Evolutionary conservation across 108 stramenopile species (phyloP).

Genomic region (Cyclotella sp.): DNA sequence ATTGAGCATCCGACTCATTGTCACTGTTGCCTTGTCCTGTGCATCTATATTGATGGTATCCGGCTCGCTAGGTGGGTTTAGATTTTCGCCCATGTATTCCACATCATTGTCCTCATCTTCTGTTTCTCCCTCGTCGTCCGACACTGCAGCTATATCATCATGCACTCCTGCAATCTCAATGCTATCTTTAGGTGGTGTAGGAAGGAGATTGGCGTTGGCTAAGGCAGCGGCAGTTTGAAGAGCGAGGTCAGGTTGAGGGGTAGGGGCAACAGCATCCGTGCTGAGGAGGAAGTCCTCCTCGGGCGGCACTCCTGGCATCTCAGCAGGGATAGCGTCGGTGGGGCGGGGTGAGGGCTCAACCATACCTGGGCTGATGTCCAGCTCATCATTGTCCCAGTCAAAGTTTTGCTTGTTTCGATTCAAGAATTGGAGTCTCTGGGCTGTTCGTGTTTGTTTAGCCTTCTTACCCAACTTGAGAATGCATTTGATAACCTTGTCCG

Average conservation of each 20-base stretch:
- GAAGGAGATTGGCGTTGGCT: background rate
- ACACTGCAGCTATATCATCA: background rate
- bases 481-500: constrained; percentile 25
- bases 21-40: too few species aligned
- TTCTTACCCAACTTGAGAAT: constrained; percentile 25
- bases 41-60: too few species aligned
- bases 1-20: too few species aligned
- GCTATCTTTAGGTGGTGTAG: background rate
- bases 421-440: background rate
- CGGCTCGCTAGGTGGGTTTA: background rate
- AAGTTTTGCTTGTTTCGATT: constrained; percentile 2
- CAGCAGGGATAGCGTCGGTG: constrained; percentile 26
- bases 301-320: background rate
- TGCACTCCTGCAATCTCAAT: constrained; percentile 55
- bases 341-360: background rate
- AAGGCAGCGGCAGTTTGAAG: background rate
- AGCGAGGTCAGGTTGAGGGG: background rate
- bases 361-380: background rate
- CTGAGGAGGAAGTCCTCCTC: background rate
- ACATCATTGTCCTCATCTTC: constrained; percentile 18
- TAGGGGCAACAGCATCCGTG: background rate
- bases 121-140: background rate
- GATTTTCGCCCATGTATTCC: background rate
- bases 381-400: background rate
- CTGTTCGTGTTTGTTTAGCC: background rate